Conservation (phyloP, 495 filamentous ascomycete species). For the Sordaria brevicollis region DNA sequence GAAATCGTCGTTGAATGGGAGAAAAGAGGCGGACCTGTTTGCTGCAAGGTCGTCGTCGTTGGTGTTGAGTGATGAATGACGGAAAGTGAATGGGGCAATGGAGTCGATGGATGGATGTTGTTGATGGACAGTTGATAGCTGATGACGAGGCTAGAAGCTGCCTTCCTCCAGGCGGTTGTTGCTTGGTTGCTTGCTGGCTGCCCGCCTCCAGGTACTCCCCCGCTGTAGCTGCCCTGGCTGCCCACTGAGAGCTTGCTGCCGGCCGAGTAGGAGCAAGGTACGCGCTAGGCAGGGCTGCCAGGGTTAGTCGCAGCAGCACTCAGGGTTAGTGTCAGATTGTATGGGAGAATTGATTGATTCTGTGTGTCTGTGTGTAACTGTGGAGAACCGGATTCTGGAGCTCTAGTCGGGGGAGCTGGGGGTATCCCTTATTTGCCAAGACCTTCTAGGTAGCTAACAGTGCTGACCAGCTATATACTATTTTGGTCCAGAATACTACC, state of each 20-base stretch:
- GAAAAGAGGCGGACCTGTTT: background rate
- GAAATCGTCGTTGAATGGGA: background rate
- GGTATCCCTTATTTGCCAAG: too few species aligned
- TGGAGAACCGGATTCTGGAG: too few species aligned
- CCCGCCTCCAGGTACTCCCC: background rate
- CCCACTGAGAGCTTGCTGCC: background rate
- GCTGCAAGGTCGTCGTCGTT: background rate
- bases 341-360: too few species aligned
- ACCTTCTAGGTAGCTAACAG: too few species aligned
- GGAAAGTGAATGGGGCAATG: background rate
- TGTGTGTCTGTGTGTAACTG: too few species aligned
- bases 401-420: too few species aligned
- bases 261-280: background rate
- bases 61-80: background rate
- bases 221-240: background rate
- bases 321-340: too few species aligned
- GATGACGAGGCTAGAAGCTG: constrained; percentile 33
- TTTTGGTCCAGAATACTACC: too few species aligned
- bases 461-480: too few species aligned
- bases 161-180: constrained; percentile 16
- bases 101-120: background rate
- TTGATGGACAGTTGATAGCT: constrained; percentile 15
- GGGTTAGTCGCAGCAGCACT: background rate
- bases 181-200: background rate
- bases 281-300: constrained; percentile 3